Conservation (phyloP, 2,329 filamentous ascomycete genomes). For the Reticulascus tulasneorum region DNA sequence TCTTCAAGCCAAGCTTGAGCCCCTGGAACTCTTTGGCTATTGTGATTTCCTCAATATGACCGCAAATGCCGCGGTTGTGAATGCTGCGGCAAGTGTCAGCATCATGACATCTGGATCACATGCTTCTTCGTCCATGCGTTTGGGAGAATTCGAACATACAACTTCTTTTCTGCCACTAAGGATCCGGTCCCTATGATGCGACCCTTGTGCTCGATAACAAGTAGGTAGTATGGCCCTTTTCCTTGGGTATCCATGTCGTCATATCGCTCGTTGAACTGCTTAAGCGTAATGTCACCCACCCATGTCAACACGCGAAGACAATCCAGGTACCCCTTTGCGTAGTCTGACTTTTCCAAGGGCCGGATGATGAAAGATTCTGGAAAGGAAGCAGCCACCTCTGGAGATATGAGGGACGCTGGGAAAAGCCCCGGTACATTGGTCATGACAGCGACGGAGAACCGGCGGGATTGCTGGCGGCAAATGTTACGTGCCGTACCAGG, state of each 20-base stretch:
- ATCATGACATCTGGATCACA: neutral
- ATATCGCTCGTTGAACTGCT: slow-evolving; percentile 64
- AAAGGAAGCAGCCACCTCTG: slow-evolving; percentile 54
- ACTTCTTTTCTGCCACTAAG: slow-evolving; percentile 76
- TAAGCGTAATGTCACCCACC: slow-evolving; percentile 65
- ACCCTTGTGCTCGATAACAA: slow-evolving; percentile 62
- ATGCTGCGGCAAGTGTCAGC: slow-evolving; percentile 39
- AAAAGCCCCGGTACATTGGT: no score
- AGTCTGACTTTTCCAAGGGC: slow-evolving; percentile 65
- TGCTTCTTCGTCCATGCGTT: no score
- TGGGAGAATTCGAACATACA: slow-evolving; percentile 45
- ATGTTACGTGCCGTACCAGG: no score
- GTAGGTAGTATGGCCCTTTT: slow-evolving; percentile 60
- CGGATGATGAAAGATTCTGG: slow-evolving; percentile 69
- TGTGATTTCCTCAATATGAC: slow-evolving; percentile 83
- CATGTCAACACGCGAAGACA: slow-evolving; percentile 73
- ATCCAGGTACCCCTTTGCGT: slow-evolving; percentile 67
- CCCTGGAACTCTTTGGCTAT: no score
- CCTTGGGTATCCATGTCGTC: slow-evolving; percentile 46
- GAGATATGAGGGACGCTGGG: slow-evolving; percentile 60
- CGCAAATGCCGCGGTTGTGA: slow-evolving; percentile 63
- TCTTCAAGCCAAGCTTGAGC: slow-evolving; percentile 68
- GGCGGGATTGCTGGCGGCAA: no score
- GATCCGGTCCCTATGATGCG: slow-evolving; percentile 71
- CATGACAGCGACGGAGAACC: no score